Percentiles rank a stretch among this genome's conserved stretches.
phyloP scores from a whole-genome alignment of 345 rosid species.

The Moringa oleifera region DNA sequence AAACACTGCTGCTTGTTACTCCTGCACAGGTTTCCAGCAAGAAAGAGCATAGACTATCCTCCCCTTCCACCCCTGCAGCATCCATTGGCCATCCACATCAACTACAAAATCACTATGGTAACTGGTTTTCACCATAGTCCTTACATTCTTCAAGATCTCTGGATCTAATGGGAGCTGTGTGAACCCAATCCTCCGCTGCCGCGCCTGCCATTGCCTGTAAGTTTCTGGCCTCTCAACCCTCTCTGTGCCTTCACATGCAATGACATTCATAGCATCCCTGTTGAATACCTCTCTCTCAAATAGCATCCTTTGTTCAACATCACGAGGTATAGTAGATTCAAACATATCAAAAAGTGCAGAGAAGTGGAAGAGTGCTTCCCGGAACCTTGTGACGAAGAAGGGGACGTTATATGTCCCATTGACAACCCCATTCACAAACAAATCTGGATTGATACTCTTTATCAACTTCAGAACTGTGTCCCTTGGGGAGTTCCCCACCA shows the following conservation, averaged over 20 bases:
- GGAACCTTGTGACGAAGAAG: slow-evolving; percentile 57
- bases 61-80: slow-evolving; percentile 95
- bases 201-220: slow-evolving; percentile 67
- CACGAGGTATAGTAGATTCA: slow-evolving; percentile 37
- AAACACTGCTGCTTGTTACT: neutral
- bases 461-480: slow-evolving; percentile 56
- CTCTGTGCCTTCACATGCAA: slow-evolving; percentile 68
- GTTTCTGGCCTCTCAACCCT: slow-evolving; percentile 75
- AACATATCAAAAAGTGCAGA: slow-evolving; percentile 64
- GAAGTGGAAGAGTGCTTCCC: slow-evolving; percentile 66
- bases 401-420: slow-evolving; percentile 72
- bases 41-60: slow-evolving; percentile 57
- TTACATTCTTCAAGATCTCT: slow-evolving; percentile 42
- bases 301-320: slow-evolving; percentile 46
- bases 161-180: slow-evolving; percentile 45
- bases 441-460: slow-evolving; percentile 48
- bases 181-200: slow-evolving; percentile 55
- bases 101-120: slow-evolving; percentile 63
- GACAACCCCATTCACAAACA: slow-evolving; percentile 53
- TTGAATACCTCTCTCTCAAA: slow-evolving; percentile 55
- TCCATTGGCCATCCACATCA: slow-evolving; percentile 62
- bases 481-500: slow-evolving; percentile 43
- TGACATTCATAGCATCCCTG: slow-evolving; percentile 54
- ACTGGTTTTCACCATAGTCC: slow-evolving; percentile 26
- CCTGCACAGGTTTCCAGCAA: slow-evolving; percentile 57